Evolutionary conservation across 2,329 filamentous ascomycete species (phyloP), one percentile per base, ranked within the genome.

Genomic region (Elsinoe ampelina): DNA sequence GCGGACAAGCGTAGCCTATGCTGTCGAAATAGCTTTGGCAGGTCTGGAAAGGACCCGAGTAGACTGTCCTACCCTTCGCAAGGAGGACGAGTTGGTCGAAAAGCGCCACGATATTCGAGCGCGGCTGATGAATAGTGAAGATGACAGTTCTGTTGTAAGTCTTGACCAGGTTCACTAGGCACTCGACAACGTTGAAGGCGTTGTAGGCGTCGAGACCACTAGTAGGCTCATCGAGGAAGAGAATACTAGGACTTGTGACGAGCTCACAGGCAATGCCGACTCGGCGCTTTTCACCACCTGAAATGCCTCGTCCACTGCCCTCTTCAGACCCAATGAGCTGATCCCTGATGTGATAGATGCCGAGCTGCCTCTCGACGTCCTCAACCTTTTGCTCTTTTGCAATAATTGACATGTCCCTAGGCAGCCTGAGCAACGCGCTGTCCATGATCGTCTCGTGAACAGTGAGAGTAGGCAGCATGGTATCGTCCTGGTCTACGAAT

Each of bases 401-500:
- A 0, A 81, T 75, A 57, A 82, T 81, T 61, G 86, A 86, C 93
- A 98, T 98, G 64, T 95, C 87, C 54, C 85, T 85, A 3, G 93
- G 93, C n/a, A 98, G 79, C 63, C 95, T 84, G 50, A 98, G 81
- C 15, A 97, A 76, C 22, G 93, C 93, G 66, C 92, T 97, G 64
- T 88, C 96, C 61, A 96, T 77, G 60, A 98, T 98, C 0, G 93
- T 98, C 72, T 98, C 93, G 70, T 98, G 93, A 7, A 98, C 93
- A 0, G 93, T 98, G 63, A 98, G 76, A 0, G 93, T 98, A 0
- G 93, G 86, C 42, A 98, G 78, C 84, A 98, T 92, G 4, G 92
- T 95, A 68, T 98, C 93, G 67, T 98, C 93, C 73, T 98, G 93
- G 65, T 98, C 93, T 39, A 98, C 93, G 65, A 97, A 98, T 19